These are phyloP conservation scores for Neurospora intermedia DNA, from an alignment of 495 filamentous ascomycete genomes.

Conservation along the genomic window DNA sequence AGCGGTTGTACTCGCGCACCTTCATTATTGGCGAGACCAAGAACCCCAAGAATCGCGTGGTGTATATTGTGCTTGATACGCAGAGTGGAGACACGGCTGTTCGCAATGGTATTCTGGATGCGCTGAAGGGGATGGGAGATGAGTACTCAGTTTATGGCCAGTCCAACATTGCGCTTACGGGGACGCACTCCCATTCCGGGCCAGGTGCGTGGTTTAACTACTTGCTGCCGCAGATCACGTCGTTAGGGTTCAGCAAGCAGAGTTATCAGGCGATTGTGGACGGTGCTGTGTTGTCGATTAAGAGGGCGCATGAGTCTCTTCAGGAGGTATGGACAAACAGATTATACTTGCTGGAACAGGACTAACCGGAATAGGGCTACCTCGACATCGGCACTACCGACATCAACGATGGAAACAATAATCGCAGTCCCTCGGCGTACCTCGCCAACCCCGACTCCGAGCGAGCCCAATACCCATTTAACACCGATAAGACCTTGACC, in stretches of 20 bases:
- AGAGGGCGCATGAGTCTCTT: constrained; percentile 69
- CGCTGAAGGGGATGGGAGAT: constrained; percentile 46
- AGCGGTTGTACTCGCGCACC: constrained; percentile 76
- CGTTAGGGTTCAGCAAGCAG: constrained; percentile 72
- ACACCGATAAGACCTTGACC: constrained; percentile 78
- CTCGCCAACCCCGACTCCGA: constrained; percentile 78
- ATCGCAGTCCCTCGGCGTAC: constrained; percentile 80
- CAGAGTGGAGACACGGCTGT: constrained; percentile 82
- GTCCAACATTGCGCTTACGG: constrained; percentile 77
- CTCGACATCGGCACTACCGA: constrained; percentile 37
- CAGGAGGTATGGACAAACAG: constrained; percentile 39
- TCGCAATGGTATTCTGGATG: constrained; percentile 71
- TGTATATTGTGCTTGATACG: constrained; percentile 79
- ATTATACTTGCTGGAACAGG: neutral
- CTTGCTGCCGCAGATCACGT: constrained; percentile 85
- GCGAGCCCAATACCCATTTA: constrained; percentile 55
- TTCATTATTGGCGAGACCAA: constrained; percentile 76
- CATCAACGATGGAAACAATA: constrained; percentile 64
- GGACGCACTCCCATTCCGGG: constrained; percentile 87
- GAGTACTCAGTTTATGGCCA: constrained; percentile 52
- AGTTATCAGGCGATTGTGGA: constrained; percentile 87
- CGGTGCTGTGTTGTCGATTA: constrained; percentile 71
- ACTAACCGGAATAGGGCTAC: constrained; percentile 25
- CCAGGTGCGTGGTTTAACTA: constrained; percentile 96
- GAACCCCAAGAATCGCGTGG: constrained; percentile 61